Evolutionary conservation across 441 rosid species (phyloP).

Genomic region (Flueggea neowawraea): DNA sequence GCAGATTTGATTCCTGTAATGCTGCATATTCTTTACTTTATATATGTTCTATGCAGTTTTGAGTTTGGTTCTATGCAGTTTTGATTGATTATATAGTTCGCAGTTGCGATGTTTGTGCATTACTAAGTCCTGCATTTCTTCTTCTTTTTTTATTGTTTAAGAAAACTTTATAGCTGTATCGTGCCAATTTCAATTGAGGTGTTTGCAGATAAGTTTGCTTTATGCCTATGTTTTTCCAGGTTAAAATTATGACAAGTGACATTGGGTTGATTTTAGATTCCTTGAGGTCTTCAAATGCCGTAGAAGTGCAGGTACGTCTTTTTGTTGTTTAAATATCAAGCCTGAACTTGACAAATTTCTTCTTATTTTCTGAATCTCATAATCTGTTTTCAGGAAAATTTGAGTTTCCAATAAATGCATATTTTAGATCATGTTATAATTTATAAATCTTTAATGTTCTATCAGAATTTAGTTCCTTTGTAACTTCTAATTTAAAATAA

Average conservation of each 20-base stretch:
- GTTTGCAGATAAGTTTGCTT: constrained; percentile 12
- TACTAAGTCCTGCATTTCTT: background rate
- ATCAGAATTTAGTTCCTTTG: background rate
- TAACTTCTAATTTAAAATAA: background rate
- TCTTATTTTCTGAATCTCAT: background rate
- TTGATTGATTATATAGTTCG: no score
- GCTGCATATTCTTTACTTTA: background rate
- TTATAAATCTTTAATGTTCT: background rate
- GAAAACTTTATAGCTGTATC: background rate
- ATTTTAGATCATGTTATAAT: no score
- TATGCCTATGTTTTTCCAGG: constrained; percentile 37
- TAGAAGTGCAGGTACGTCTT: constrained; percentile 63
- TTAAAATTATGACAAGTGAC: constrained; percentile 49
- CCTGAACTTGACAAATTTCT: background rate
- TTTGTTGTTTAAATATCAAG: background rate
- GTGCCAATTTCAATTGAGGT: background rate
- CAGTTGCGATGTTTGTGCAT: background rate
- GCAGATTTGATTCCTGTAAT: background rate
- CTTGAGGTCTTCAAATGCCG: constrained; percentile 45
- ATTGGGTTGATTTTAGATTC: constrained; percentile 61
- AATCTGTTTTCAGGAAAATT: background rate
- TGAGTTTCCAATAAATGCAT: background rate
- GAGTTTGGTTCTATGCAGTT: no score
- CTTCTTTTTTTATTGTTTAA: background rate
- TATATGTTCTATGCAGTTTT: no score